A percentile compares a stretch with the other conserved stretches of the same genome.
Evolutionary conservation across 1,284 basidiomycete genomes (phyloP).

Genomic region (Rhodotorula sp.): DNA sequence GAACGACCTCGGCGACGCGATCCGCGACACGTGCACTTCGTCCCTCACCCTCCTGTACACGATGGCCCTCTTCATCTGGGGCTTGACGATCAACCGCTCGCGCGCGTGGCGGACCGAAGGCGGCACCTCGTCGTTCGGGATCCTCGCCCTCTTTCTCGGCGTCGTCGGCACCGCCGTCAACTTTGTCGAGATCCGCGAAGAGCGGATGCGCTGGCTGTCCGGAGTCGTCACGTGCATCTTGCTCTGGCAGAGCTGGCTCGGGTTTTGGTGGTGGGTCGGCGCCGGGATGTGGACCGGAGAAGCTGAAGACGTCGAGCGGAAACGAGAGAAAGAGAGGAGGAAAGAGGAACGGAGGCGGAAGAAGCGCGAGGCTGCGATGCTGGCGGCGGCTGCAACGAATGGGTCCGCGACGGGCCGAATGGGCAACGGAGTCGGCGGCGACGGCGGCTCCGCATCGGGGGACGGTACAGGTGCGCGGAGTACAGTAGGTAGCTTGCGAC

Average conservation of each 20-base stretch:
- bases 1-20: constrained; percentile 66
- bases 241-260: constrained; percentile 72
- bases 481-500: constrained; percentile 13
- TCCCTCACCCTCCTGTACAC: constrained; percentile 93
- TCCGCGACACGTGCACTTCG: constrained; percentile 92
- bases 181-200: constrained; percentile 77
- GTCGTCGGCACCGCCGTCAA: constrained; percentile 76
- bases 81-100: constrained; percentile 79
- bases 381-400: not conserved
- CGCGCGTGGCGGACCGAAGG: constrained; percentile 83
- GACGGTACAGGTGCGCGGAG: not conserved
- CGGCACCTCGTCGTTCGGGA: constrained; percentile 90
- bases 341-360: constrained; percentile 19
- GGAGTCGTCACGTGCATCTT: constrained; percentile 80
- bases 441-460: not conserved
- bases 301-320: constrained; percentile 60
- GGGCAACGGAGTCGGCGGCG: not conserved
- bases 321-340: constrained; percentile 49
- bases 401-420: not conserved
- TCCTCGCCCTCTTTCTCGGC: constrained; percentile 73
- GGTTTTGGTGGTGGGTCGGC: constrained; percentile 70
- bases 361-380: constrained; percentile 21
- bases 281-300: constrained; percentile 70
- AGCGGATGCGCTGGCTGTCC: constrained; percentile 81
- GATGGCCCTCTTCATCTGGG: constrained; percentile 86